Base-by-base conservation (phyloP, 2,329 filamentous ascomycete genomes). In the Claviceps monticola region DNA sequence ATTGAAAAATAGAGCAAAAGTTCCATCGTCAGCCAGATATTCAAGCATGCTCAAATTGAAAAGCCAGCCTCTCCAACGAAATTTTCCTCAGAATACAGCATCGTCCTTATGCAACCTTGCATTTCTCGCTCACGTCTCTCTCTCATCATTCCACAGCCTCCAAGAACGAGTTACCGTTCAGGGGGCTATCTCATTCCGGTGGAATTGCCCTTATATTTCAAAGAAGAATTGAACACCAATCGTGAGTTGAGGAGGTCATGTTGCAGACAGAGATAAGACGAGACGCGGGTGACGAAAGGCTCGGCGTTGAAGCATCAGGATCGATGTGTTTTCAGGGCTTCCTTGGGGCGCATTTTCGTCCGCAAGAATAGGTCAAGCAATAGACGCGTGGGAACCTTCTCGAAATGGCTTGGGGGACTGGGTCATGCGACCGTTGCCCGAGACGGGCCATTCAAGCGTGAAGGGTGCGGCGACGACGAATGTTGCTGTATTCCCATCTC, bases 11-110 rank as follows among this genome's bases (percentile, higher is more conserved):
- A 59, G 60, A 70, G 58, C 63, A 62, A 67, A 34, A 11, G 29
- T 34, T 65, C 67, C 68, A 67, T 72, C 67, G 76, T 83, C 78
- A 83, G 80, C 79, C 76, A 75, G 72, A 74, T 68, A 66, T 68
- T 73, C 73, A 71, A 71, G 75, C 75, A 83, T 83, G 80, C 80
- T 83, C 80, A 57, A 66, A 64, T 55, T 43, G 51, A 53, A 55
- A 55, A 55, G 54, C 47, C 51, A 46, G 51, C 54, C 43, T 51
- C 54, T 51, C 51, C 54, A 51, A 46, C 17, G 6, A 19, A 43
- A 42, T 16, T 34, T 37, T 47, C 17, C 36, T n/a, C 46, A 19
- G 11, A 47, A 34, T 34, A 1, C n/a, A 34, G 7, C 29, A 47
- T 46, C 44, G 2, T 36, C 4, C 14, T 2, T 45, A 2, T 6